Percentiles rank a stretch among this genome's conserved stretches.
phyloP scores from a whole-genome alignment of 2,329 filamentous ascomycete genomes.

The Nothomitra cinnamomea region DNA sequence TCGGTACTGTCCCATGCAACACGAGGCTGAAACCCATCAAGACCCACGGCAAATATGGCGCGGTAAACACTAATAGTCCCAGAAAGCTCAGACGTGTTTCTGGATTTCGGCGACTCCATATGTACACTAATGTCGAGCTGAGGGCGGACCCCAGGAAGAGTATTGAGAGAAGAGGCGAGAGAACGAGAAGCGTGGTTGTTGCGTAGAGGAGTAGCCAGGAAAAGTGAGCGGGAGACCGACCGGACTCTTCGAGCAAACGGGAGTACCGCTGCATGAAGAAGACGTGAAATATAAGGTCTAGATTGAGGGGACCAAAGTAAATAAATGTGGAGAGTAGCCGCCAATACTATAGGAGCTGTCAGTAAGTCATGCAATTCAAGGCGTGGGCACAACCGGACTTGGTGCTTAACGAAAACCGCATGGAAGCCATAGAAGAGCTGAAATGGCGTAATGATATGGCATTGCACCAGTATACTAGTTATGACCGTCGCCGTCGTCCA shows the following conservation, averaged over 20 bases:
- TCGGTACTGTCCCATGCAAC: slow-evolving; percentile 77
- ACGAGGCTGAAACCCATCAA: slow-evolving; percentile 82
- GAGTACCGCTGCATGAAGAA: slow-evolving; percentile 98
- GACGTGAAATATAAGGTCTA: slow-evolving; percentile 49
- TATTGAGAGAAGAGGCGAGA: slow-evolving; percentile 79
- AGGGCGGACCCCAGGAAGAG: slow-evolving; percentile 89
- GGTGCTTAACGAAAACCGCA: slow-evolving; percentile 77
- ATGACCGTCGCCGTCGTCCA: slow-evolving; percentile 90
- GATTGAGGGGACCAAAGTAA: slow-evolving; percentile 52
- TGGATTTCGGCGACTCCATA: slow-evolving; percentile 91
- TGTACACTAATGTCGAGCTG: slow-evolving; percentile 87
- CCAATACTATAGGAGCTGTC: slow-evolving; percentile 57
- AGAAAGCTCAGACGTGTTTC: slow-evolving; percentile 80
- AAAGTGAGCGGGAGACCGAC: slow-evolving; percentile 79
- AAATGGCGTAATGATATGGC: slow-evolving; percentile 78
- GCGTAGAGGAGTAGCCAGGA: slow-evolving; percentile 87
- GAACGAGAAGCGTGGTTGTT: slow-evolving; percentile 56
- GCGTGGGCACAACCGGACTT: slow-evolving; percentile 41
- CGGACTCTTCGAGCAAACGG: slow-evolving; percentile 82
- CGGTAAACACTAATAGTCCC: slow-evolving; percentile 77
- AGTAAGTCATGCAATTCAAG: background rate
- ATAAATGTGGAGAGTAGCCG: slow-evolving; percentile 89
- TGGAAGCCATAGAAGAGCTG: slow-evolving; percentile 95
- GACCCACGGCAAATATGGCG: slow-evolving; percentile 92
- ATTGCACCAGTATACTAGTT: slow-evolving; percentile 81